Conservation (phyloP, 2,329 filamentous ascomycete species). For the Trichothecium roseum region DNA sequence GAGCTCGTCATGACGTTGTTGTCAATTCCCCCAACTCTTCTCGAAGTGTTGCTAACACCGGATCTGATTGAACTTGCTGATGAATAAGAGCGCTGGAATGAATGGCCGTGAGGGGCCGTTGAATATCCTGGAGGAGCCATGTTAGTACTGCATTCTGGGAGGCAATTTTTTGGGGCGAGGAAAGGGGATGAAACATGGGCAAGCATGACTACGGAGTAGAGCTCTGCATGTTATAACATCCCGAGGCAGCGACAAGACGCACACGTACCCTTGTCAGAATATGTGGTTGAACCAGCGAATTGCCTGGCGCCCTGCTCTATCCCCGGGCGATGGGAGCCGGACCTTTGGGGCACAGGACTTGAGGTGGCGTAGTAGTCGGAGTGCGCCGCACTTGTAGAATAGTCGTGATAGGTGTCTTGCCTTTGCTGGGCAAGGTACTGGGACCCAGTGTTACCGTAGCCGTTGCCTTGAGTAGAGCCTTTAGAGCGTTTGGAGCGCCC, state of each 20-base stretch:
- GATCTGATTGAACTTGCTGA: conserved; percentile 23
- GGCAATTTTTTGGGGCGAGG: too few species aligned
- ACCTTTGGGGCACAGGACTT: not conserved
- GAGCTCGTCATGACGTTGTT: conserved; percentile 34
- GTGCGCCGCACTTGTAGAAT: not conserved
- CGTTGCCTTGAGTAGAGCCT: conserved; percentile 9
- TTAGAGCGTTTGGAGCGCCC: conserved; percentile 20
- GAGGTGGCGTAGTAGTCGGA: conserved; percentile 1
- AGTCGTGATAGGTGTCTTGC: not conserved
- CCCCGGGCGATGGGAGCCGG: conserved; percentile 1
- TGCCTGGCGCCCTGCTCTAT: not conserved
- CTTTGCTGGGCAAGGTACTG: conserved; percentile 4
- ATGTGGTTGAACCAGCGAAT: not conserved
- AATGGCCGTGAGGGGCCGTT: not conserved
- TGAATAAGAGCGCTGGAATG: conserved; percentile 17
- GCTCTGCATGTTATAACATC: not conserved
- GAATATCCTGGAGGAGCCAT: conserved; percentile 13
- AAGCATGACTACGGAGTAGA: not conserved
- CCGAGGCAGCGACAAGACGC: not conserved
- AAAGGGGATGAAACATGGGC: not conserved
- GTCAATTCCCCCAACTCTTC: conserved; percentile 25
- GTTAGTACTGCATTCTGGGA: conserved; percentile 3
- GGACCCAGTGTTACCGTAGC: conserved; percentile 11
- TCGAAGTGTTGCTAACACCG: conserved; percentile 17
- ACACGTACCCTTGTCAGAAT: conserved; percentile 2